Evolutionary conservation across 768 basidiomycete genomes (phyloP), one percentile per base, ranked within the genome.

Genomic region (Suillus variegatus): DNA sequence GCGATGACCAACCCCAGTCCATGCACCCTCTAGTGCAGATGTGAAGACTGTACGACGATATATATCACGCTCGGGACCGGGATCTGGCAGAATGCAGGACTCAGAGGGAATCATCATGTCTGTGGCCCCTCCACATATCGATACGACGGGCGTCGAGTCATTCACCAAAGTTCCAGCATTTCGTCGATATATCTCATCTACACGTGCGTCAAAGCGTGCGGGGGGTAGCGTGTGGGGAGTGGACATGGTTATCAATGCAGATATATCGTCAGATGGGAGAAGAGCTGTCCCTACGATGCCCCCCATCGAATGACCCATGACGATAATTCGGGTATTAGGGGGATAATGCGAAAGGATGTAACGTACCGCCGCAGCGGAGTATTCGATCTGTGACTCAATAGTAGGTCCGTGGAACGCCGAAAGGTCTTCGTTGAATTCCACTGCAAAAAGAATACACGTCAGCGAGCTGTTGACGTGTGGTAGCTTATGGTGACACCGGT

Each of bases 231-330:
- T 84, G 71, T 97, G 94, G 0, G 97, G 97, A 0, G 97, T 93
- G 0, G 95, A 95, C 92, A 99, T 93, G n/a, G 97, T 98, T 72
- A 99, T 85, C 65, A 99, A 84, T 0, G 89, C 86, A 10, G 90
- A 86, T 47, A 97, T 87, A 62, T 87, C 76, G 9, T 74, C 69
- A 7, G 88, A 86, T 2, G 91, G 87, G 12, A 96, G 85, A 16
- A 96, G 82, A 6, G 92, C 88, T 0, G 88, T 87, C 10, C 93
- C 94, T 6, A 97, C 95, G 56, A 97, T 80, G 12, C 97, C 97
- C 28, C 97, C 97, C 97, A 99, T 99, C 13, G 96, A 98, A 75
- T 99, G 97, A 2, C 92, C 97, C 75, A 99, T 80, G 65, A 99
- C 73, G 56, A 91, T 85, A 63, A 99, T 86, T 43, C 79, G 71